Evolutionary conservation across 495 filamentous ascomycete species (phyloP).

Genomic region (Astrothelium macrocarpum): DNA sequence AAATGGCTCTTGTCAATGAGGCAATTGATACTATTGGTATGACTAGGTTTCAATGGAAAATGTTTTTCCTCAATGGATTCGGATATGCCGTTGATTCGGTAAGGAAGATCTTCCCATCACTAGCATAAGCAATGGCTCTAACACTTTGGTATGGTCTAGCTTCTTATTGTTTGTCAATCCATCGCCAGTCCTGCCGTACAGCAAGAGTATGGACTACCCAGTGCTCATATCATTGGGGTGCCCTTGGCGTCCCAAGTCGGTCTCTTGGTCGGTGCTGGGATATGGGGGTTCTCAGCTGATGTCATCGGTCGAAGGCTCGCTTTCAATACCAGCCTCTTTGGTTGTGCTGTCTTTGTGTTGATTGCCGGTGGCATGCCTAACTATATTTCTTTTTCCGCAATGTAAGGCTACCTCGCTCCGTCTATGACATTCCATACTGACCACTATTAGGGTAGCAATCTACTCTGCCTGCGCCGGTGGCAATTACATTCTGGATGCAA

Average conservation of each 20-base stretch:
- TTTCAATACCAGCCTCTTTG: conserved; percentile 41
- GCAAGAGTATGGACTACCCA: conserved; percentile 28
- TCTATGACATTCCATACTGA: conserved; percentile 13
- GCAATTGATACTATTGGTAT: conserved; percentile 68
- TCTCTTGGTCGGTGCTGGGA: conserved; percentile 41
- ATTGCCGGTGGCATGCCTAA: conserved; percentile 39
- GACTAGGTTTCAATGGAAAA: conserved; percentile 57
- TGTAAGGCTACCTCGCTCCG: conserved; percentile 32
- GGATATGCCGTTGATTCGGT: conserved; percentile 63
- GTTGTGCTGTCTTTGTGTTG: conserved; percentile 38
- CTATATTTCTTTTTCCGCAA: conserved; percentile 37
- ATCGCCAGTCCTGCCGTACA: conserved; percentile 31
- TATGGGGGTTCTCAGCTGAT: conserved; percentile 44
- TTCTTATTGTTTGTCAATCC: conserved; percentile 33
- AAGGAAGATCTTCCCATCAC: conserved; percentile 9
- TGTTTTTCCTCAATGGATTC: conserved; percentile 52
- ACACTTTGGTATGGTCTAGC: conserved; percentile 15
- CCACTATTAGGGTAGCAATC: conserved; percentile 28
- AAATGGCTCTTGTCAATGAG: conserved; percentile 62
- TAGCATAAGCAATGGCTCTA: background rate
- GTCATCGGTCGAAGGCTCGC: conserved; percentile 42
- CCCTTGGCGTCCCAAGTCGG: conserved; percentile 23
- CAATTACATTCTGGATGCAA: conserved; percentile 60
- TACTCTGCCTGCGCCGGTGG: conserved; percentile 48
- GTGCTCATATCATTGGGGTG: conserved; percentile 24